Evolutionary conservation across 1,139 yeast genomes (phyloP).

Genomic region (Suhomyces guaymorum): DNA sequence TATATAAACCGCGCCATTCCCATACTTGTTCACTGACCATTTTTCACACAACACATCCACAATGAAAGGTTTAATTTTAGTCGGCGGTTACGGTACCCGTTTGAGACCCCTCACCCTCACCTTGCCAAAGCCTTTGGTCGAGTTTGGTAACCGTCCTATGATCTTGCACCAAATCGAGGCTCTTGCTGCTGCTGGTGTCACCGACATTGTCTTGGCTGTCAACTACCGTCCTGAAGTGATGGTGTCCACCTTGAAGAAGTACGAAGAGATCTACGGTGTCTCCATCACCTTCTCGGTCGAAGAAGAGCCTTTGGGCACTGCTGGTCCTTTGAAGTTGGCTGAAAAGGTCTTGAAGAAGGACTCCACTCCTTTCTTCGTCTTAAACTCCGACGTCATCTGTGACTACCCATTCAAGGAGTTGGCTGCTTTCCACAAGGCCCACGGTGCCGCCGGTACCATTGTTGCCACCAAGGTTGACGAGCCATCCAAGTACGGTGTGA

Average conservation of each 20-base stretch:
- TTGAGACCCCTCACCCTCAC: constrained; percentile 98
- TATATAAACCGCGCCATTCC: constrained; percentile 7
- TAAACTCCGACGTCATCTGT: constrained; percentile 97
- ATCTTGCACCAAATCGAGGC: constrained; percentile 97
- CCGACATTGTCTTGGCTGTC: constrained; percentile 97
- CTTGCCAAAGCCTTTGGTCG: constrained; percentile 97
- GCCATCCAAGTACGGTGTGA: constrained; percentile 99
- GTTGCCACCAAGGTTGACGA: constrained; percentile 99
- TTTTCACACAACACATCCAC: constrained; percentile 12
- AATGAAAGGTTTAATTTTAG: constrained; percentile 98
- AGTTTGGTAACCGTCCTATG: constrained; percentile 98
- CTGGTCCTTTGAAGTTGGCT: constrained; percentile 98
- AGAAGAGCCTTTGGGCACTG: constrained; percentile 99
- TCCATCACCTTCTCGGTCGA: constrained; percentile 96
- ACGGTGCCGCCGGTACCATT: constrained; percentile 97
- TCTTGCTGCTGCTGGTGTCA: constrained; percentile 96
- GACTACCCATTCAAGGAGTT: constrained; percentile 96
- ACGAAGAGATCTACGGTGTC: constrained; percentile 94
- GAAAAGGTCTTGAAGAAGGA: constrained; percentile 93
- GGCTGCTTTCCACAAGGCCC: constrained; percentile 89
- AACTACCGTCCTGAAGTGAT: constrained; percentile 99
- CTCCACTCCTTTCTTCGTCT: constrained; percentile 93
- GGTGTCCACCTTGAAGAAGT: constrained; percentile 92
- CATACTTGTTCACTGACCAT: constrained; percentile 7
- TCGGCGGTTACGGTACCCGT: constrained; percentile 99